Evolutionary conservation across 768 basidiomycete species (phyloP).

Genomic region (Plicaturopsis crispa): DNA sequence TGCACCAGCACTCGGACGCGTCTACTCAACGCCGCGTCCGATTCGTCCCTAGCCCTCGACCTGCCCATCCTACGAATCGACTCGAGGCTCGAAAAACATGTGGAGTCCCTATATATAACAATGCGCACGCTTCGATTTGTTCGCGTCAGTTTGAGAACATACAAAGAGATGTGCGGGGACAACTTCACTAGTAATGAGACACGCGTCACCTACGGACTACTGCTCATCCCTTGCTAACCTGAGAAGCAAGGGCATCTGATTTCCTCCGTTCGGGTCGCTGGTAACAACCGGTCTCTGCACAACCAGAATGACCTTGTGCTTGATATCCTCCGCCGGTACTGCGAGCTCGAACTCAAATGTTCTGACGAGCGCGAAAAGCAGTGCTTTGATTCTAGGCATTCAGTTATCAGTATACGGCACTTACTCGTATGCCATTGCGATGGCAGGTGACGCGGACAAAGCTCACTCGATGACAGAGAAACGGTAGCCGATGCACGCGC

Average conservation of each 20-base stretch:
- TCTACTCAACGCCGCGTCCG: too few species aligned
- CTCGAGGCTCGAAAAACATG: too few species aligned
- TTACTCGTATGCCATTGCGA: neutral
- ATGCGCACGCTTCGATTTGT: too few species aligned
- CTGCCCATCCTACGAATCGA: too few species aligned
- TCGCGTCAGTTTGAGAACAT: too few species aligned
- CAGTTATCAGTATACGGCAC: neutral
- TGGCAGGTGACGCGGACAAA: neutral
- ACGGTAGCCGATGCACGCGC: conserved; percentile 60
- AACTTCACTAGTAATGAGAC: too few species aligned
- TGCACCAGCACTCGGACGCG: too few species aligned
- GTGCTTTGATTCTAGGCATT: conserved; percentile 28
- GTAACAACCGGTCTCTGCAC: conserved; percentile 39
- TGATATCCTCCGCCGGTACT: conserved; percentile 36
- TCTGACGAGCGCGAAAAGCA: conserved; percentile 43
- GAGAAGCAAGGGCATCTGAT: conserved; percentile 37
- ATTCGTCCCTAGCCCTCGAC: too few species aligned
- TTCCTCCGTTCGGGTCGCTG: conserved; percentile 28
- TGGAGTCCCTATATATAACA: too few species aligned
- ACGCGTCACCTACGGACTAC: too few species aligned
- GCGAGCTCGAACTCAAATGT: conserved; percentile 46
- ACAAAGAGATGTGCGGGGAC: too few species aligned
- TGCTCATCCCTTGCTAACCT: too few species aligned
- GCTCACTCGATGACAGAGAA: conserved; percentile 56
- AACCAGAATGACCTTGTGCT: conserved; percentile 16